Evolutionary conservation across 345 rosid species (phyloP).

Genomic region (Gossypium arboreum): DNA sequence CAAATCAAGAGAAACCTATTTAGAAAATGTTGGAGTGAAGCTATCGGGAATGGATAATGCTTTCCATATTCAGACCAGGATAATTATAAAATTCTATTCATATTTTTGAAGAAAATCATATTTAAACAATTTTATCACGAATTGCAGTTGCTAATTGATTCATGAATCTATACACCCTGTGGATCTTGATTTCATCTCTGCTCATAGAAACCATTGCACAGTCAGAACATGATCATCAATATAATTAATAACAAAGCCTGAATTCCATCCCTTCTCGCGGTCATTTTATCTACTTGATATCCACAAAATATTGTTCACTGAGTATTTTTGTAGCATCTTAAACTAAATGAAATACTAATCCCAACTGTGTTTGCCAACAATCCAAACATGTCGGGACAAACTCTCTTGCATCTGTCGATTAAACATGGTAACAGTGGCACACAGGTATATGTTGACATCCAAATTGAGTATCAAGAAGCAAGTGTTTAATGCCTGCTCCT

Average conservation of each 20-base stretch:
- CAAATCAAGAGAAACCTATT: no score
- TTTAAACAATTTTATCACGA: no score
- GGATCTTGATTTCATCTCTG: no score
- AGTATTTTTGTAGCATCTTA: not conserved
- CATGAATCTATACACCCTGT: no score
- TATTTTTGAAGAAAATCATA: no score
- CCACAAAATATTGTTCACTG: not conserved
- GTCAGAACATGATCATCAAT: not conserved
- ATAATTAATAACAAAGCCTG: not conserved
- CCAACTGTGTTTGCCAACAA: not conserved
- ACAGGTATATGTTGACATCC: not conserved
- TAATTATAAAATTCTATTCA: no score
- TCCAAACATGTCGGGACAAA: not conserved
- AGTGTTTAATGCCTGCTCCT: not conserved
- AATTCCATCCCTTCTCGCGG: not conserved
- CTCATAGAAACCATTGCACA: not conserved
- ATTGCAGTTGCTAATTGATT: no score
- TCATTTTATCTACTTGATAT: not conserved
- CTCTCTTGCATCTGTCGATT: not conserved
- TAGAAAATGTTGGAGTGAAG: no score
- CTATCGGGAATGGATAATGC: no score
- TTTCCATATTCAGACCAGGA: no score
- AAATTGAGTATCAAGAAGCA: not conserved
- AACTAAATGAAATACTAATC: not conserved
- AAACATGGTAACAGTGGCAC: not conserved